Base-by-base conservation (phyloP, 176 grass and related monocot genomes). In the Paspalum vaginatum region DNA sequence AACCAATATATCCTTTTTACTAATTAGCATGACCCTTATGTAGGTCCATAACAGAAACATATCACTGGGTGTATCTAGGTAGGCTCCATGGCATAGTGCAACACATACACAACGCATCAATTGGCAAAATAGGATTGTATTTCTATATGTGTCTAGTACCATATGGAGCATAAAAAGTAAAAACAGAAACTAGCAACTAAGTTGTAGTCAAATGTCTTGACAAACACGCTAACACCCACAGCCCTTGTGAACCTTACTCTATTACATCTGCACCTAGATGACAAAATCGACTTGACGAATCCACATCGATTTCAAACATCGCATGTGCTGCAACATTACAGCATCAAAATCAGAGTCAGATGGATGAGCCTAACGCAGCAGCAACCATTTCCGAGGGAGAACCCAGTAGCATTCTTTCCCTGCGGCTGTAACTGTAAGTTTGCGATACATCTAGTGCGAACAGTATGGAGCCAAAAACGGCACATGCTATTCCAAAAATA, bases 401-500 rank as follows among this genome's bases (percentile, higher is more conserved):
- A 14, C 22, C 13, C 43, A 68, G 43, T 53, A 62, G 2, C 61
- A 74, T 52, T 61, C 12, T 9, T 64, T 76, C 12, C 40, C 2
- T 11, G 11, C 18, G 46, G 55, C 12, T 9, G 0, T 40, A 71
- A 51, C 26, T 22, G 5, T 49, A 81, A 69, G 63, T 77, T 51
- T 22, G 15, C 43, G 22, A 65, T 20, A 26, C 2, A 64, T 75
- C 61, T 64, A 70, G 39, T 42, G 54, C 0, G 0, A 61, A 57
- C 55, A 45, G 51, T 50, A 43, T 37, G 52, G 11, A 67, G 61
- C 20, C 38, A 21, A 49, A 46, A 83, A n/a, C 14, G 16, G 9
- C 43, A 65, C 72, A 74, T 38, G 47, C 1, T 72, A 71, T 39
- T 60, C 79, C 74, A 83, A 86, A 78, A 78, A 78, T 78, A 89